Evolutionary conservation across 179 eudicot genomes (phyloP).

Genomic region (Heliamphora pulchella): DNA sequence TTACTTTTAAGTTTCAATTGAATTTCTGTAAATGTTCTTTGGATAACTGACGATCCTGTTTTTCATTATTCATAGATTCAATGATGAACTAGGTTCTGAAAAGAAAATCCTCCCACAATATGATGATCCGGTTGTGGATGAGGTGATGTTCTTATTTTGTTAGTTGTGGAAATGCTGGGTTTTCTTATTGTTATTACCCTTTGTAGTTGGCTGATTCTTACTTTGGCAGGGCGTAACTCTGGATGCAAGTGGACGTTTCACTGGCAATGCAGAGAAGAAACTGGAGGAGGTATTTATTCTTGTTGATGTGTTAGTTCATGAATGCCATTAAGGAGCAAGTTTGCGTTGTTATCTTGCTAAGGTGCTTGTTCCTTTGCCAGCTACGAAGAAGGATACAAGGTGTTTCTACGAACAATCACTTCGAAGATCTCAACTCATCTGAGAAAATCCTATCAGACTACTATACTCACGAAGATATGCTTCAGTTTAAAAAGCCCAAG

Average conservation of each 20-base stretch:
- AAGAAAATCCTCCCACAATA: conserved; percentile 89
- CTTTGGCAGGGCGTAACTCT: conserved; percentile 64
- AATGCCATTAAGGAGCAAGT: background rate
- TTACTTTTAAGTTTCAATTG: background rate
- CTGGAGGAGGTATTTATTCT: conserved; percentile 60
- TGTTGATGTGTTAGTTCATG: background rate
- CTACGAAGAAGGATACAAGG: conserved; percentile 77
- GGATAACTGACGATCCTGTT: conserved; percentile 10
- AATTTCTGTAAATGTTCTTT: conserved; percentile 9
- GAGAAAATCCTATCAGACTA: conserved; percentile 61
- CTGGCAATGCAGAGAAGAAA: conserved; percentile 77
- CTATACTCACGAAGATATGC: conserved; percentile 84
- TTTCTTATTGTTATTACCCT: background rate
- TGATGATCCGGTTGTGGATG: conserved; percentile 78
- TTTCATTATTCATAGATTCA: conserved; percentile 46
- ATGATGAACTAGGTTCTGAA: conserved; percentile 57
- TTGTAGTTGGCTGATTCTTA: conserved; percentile 4
- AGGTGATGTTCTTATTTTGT: conserved; percentile 33
- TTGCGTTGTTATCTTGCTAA: background rate
- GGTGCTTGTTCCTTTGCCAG: conserved; percentile 31
- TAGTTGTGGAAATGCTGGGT: background rate
- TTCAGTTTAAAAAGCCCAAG: conserved; percentile 85
- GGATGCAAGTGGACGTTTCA: conserved; percentile 77
- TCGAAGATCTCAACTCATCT: conserved; percentile 59
- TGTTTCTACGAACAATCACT: conserved; percentile 33